Base-by-base conservation (phyloP, 441 rosid species). In the Isatis lusitanica region DNA sequence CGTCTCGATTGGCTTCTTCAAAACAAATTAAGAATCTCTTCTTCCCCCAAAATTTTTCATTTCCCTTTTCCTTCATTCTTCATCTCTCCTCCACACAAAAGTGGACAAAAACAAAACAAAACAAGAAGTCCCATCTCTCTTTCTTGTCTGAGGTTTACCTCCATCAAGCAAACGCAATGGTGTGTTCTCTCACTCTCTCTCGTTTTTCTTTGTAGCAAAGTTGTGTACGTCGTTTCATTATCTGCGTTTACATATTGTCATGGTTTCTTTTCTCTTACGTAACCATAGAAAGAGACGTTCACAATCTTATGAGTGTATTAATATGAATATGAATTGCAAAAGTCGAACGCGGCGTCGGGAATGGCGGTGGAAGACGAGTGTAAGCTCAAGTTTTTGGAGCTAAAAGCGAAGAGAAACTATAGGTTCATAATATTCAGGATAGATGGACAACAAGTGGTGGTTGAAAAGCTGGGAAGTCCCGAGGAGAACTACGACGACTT, bases 291-390 rank as follows among this genome's bases (percentile, higher is more conserved):
- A 2, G 13, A 38, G 7, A 59, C 46, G 18, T 18, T 18, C 0
- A 0, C 15, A 18, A 18, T 60, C 35, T 12, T 51, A 51, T 51
- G 31, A 31, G n/a, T 51, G 33, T 39, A 38, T 52, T 26, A 15
- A 12, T 38, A 24, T 56, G 8, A 6, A 51, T 16, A 38, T 57
- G 56, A 38, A 21, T 2, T 2, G n/a, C 11, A 57, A 65, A 53
- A 86, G 92, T 86, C 92, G 65, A 87, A 87, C 42, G 80, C 92
- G 63, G 87, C 83, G 16, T 87, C 95, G 16, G 95, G 95, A 69
- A 87, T 86, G 92, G 88, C 88, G 51, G 92, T 90, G 71, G 76
- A 81, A 2, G 92, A 90, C 33, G 89, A 85, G 4, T 90, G 95
- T 62, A 90, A 90, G 85, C 83, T 86, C 50, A 90, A 71, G 75